A percentile compares a stretch with the other conserved stretches of the same genome.
Evolutionary conservation across 768 basidiomycete genomes (phyloP).

Genomic region (Lepiota venenata): DNA sequence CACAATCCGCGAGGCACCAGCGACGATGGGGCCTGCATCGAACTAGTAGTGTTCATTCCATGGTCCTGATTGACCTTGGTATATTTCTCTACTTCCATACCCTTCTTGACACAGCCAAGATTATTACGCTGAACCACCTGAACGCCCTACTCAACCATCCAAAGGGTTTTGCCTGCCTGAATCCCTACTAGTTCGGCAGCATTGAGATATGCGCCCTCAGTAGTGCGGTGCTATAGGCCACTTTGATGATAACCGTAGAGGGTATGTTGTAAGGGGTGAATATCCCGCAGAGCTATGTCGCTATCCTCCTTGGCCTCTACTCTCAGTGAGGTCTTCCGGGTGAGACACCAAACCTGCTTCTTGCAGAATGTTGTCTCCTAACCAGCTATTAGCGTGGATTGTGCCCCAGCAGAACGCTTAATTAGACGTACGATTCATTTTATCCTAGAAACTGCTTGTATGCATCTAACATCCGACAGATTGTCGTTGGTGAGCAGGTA

Average conservation of each 20-base stretch:
- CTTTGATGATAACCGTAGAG: conserved; percentile 48
- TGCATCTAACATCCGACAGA: conserved; percentile 48
- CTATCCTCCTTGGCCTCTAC: conserved; percentile 32
- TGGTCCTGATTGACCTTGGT: conserved; percentile 56
- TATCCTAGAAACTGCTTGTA: conserved; percentile 49
- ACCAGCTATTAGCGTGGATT: conserved; percentile 4
- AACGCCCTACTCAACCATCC: conserved; percentile 54
- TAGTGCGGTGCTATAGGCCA: conserved; percentile 47
- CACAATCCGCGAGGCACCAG: conserved; percentile 48
- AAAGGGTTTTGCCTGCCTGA: conserved; percentile 42
- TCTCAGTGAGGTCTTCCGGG: conserved; percentile 44
- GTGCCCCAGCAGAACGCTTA: background rate
- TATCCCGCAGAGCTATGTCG: conserved; percentile 47
- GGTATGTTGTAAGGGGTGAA: conserved; percentile 44
- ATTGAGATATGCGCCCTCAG: conserved; percentile 53
- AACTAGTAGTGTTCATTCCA: conserved; percentile 61
- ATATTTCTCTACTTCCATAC: conserved; percentile 47
- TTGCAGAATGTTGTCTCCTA: conserved; percentile 55
- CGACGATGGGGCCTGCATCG: conserved; percentile 54
- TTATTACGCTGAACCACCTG: conserved; percentile 57
- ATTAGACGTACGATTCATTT: conserved; percentile 53
- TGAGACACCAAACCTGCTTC: conserved; percentile 63
- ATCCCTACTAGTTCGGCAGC: conserved; percentile 57
- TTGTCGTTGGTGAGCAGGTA: conserved; percentile 43
- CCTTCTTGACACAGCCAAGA: conserved; percentile 49